A percentile compares a stretch with the other conserved stretches of the same genome.
phyloP scores from a whole-genome alignment of 2,329 filamentous ascomycete genomes.

The Scedosporium boydii region DNA sequence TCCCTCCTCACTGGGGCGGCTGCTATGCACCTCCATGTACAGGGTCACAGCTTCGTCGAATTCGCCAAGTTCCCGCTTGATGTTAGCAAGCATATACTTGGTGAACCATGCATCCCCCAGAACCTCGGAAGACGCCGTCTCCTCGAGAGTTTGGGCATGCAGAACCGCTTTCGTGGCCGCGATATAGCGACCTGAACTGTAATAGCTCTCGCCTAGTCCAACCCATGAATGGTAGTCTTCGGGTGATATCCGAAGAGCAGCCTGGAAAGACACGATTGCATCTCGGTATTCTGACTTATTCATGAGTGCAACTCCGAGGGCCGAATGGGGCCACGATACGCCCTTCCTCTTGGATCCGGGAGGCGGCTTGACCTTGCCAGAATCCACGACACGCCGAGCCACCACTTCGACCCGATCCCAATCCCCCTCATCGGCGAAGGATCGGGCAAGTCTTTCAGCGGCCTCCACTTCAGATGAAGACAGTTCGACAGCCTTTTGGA shows the following conservation, averaged over 20 bases:
- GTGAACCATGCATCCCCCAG: slow-evolving; percentile 81
- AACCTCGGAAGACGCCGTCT: slow-evolving; percentile 27
- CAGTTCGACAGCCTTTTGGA: slow-evolving; percentile 91
- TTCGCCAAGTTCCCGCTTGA: slow-evolving; percentile 84
- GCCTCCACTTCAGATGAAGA: slow-evolving; percentile 79
- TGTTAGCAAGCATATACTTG: slow-evolving; percentile 92
- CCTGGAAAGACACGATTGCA: slow-evolving; percentile 85
- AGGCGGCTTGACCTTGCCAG: slow-evolving; percentile 82
- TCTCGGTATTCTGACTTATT: slow-evolving; percentile 87
- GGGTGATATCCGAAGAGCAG: slow-evolving; percentile 73
- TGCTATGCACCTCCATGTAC: slow-evolving; percentile 63
- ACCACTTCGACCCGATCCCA: slow-evolving; percentile 96
- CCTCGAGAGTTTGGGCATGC: slow-evolving; percentile 70
- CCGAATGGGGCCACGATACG: slow-evolving; percentile 92
- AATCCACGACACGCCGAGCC: slow-evolving; percentile 82
- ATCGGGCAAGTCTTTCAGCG: slow-evolving; percentile 74
- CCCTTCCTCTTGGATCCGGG: slow-evolving; percentile 90
- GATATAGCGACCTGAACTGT: slow-evolving; percentile 85
- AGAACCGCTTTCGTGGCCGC: slow-evolving; percentile 89
- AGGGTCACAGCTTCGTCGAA: slow-evolving; percentile 73
- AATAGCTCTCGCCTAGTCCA: slow-evolving; percentile 93
- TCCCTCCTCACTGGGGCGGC: slow-evolving; percentile 67
- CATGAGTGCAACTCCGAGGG: slow-evolving; percentile 85
- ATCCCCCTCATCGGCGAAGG: slow-evolving; percentile 82
- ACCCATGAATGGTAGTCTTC: slow-evolving; percentile 94